Evolutionary conservation across 306 rosid species (phyloP), one percentile per base, ranked within the genome.

Genomic region (Rosa lucieae): DNA sequence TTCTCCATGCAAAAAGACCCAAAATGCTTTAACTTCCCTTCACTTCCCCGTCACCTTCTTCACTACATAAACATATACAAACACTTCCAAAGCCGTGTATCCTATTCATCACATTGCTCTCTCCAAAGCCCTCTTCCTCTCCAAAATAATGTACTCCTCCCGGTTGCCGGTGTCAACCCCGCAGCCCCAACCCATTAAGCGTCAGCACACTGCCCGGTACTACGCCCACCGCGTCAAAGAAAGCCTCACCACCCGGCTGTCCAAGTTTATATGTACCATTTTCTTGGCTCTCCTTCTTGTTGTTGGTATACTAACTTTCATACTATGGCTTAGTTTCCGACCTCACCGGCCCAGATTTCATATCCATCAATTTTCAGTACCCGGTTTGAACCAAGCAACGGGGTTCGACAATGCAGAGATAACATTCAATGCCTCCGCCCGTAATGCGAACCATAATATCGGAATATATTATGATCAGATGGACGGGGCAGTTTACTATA

Each of bases 271-370:
- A 18, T 94, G 99, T 86, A 69, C 91, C 66, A 81, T 87, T 40
- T 87, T 94, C 83, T 78, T 94, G 67, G 53, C 85, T 75, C 81
- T 94, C 6, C 90, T 94, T 0, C 59, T 87, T 4, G 74, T 91
- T 2, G 46, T 86, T 17, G 99, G 94, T 47, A n/a, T 92, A 23
- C 59, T 90, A 11, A 29, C 78, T 5, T 95, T 94, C 78, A 91
- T 95, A 59, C 81, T 90, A 21, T 95, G 95, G 95, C 90, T 95
- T 66, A 92, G 99, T 79, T 82, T 95, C 3, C 90, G 97, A 0
- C 99, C 99, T 0, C 99, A 95, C 77, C 88, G 99, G 14, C 99
- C 99, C 44, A 86, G 99, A 11, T 80, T 95, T 68, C 74, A 71
- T 39, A 89, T 95, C 80, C 92, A 90, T 10, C 84, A 82, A 0